These are phyloP conservation scores for Penicillium palitans DNA, from an alignment of 2,329 filamentous ascomycete genomes.

Conservation along the genomic window DNA sequence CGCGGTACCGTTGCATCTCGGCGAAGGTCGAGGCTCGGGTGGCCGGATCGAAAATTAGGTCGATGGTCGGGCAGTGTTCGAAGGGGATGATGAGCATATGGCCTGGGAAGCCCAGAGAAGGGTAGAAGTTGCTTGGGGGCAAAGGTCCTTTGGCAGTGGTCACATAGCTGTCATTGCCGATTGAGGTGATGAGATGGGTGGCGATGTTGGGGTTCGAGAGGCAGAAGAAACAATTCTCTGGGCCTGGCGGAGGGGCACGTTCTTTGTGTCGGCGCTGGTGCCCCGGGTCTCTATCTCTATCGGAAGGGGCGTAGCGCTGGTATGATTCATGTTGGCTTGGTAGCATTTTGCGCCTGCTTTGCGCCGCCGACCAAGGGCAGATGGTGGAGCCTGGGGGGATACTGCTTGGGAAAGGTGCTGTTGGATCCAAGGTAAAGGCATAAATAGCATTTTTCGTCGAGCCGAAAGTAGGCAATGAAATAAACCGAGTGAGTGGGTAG, in stretches of 20 bases:
- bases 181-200: conserved; percentile 84
- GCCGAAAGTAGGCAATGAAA: conserved; percentile 78
- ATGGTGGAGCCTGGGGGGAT: conserved; percentile 71
- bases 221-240: conserved; percentile 91
- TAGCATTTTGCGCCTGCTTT: conserved; percentile 60
- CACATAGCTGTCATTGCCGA: conserved; percentile 83
- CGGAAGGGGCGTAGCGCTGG: conserved; percentile 42
- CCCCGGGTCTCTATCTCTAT: conserved; percentile 31
- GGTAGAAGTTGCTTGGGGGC: conserved; percentile 68
- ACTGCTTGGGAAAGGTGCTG: conserved; percentile 58
- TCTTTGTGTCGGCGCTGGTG: conserved; percentile 42
- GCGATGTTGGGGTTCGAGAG: conserved; percentile 81
- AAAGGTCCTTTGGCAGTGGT: conserved; percentile 92
- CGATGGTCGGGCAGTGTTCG: conserved; percentile 74
- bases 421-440: conserved; percentile 67
- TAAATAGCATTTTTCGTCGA: conserved; percentile 67
- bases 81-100: conserved; percentile 92
- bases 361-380: conserved; percentile 60
- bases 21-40: conserved; percentile 60
- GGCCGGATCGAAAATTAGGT: conserved; percentile 62
- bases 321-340: conserved; percentile 39
- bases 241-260: conserved; percentile 58
- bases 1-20: conserved; percentile 83
- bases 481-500: conserved; percentile 76
- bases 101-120: conserved; percentile 71